These are phyloP conservation scores for Dactylellina leptospora DNA, from an alignment of 2,329 filamentous ascomycete genomes.

Conservation along the genomic window DNA sequence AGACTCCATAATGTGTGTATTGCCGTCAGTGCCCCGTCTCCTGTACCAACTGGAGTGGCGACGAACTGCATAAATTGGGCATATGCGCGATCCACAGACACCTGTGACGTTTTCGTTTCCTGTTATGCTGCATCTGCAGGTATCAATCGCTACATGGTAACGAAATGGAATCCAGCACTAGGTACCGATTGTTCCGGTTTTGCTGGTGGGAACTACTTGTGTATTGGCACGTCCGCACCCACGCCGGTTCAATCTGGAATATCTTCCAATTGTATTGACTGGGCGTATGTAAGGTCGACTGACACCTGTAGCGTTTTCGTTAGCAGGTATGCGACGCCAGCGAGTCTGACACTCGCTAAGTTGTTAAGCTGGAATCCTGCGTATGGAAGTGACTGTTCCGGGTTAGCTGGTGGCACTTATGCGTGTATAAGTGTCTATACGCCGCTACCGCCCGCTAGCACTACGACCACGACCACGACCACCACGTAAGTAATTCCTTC, in stretches of 20 bases:
- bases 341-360: background rate
- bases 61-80: constrained; percentile 7
- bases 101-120: background rate
- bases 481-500: too few species aligned
- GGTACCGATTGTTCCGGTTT: constrained; percentile 18
- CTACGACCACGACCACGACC: background rate
- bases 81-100: constrained; percentile 1
- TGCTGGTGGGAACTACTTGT: too few species aligned
- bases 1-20: background rate
- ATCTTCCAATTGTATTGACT: background rate
- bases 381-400: background rate
- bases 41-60: background rate
- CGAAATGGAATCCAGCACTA: constrained; percentile 19
- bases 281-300: background rate
- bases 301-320: background rate
- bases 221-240: too few species aligned
- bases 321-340: background rate
- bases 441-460: background rate
- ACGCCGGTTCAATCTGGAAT: background rate
- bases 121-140: constrained; percentile 6
- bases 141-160: constrained; percentile 8
- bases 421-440: background rate
- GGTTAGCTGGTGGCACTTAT: background rate
- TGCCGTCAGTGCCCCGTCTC: too few species aligned
- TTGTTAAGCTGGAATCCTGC: background rate